Evolutionary conservation across 352 stramenopile genomes (phyloP).

Genomic region (Phytophthora megakarya): DNA sequence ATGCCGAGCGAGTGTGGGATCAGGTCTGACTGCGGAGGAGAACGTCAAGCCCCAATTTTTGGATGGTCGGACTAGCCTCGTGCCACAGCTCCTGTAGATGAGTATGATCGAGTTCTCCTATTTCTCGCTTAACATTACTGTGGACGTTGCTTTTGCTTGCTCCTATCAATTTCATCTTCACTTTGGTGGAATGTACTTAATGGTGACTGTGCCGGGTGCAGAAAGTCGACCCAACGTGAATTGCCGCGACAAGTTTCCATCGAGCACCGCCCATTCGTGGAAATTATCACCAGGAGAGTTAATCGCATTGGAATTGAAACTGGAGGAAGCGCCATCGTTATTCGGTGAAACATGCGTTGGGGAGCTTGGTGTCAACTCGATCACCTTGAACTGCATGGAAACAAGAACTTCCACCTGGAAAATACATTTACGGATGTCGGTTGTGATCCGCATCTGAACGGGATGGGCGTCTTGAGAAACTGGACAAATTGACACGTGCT

Average conservation of each 20-base stretch:
- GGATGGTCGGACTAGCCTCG: conserved; percentile 76
- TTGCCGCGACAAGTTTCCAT: conserved; percentile 57
- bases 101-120: conserved; percentile 11
- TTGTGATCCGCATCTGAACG: conserved; percentile 44
- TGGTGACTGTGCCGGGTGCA: conserved; percentile 53
- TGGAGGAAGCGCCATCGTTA: background rate
- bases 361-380: conserved; percentile 49
- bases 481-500: conserved; percentile 64
- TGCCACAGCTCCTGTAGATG: conserved; percentile 72
- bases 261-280: conserved; percentile 57
- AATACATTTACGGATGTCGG: conserved; percentile 27
- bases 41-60: conserved; percentile 74
- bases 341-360: conserved; percentile 4
- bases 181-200: conserved; percentile 36
- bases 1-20: conserved; percentile 63
- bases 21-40: conserved; percentile 21
- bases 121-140: conserved; percentile 23
- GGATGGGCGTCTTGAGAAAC: conserved; percentile 68
- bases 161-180: conserved; percentile 4
- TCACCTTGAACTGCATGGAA: conserved; percentile 77
- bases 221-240: conserved; percentile 64
- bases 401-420: conserved; percentile 70
- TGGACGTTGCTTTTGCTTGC: background rate
- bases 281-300: conserved; percentile 25
- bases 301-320: background rate